phyloP scores from a whole-genome alignment of 495 filamentous ascomycete species.

The Parathielavia appendiculata region DNA sequence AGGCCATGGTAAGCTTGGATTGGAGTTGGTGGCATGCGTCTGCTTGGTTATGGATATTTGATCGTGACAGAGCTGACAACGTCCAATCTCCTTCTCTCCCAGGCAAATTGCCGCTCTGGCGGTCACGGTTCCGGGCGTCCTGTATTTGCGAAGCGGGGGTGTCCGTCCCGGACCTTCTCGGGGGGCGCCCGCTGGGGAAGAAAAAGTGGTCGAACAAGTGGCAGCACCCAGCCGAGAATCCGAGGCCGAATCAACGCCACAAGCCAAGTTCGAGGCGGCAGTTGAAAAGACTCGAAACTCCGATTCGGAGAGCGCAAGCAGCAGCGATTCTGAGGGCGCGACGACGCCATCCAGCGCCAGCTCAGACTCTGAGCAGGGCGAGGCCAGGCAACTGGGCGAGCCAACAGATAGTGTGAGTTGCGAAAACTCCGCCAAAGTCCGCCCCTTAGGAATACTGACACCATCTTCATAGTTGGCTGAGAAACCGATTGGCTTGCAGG shows the following conservation, averaged over 20 bases:
- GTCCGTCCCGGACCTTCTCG: neutral
- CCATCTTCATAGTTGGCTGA: conserved; percentile 10
- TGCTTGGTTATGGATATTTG: neutral
- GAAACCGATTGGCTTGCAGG: conserved; percentile 18
- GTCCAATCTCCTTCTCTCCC: neutral
- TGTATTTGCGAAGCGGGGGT: conserved; percentile 6
- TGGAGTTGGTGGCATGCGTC: neutral
- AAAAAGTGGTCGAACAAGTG: neutral
- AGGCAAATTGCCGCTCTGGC: conserved; percentile 23
- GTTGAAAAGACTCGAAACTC: neutral
- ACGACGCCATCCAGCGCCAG: conserved; percentile 5
- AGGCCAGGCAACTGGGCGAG: neutral
- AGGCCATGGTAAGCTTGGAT: conserved; percentile 20
- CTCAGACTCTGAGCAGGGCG: neutral
- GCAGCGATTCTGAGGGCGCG: conserved; percentile 1
- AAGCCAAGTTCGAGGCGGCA: neutral
- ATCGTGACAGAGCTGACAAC: neutral
- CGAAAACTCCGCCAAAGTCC: neutral
- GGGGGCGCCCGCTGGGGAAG: neutral
- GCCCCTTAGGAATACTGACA: conserved; percentile 2
- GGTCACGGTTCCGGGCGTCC: conserved; percentile 17
- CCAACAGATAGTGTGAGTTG: conserved; percentile 11
- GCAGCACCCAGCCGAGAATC: neutral
- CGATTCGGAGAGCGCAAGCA: conserved; percentile 8
- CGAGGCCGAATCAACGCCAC: neutral